phyloP scores from a whole-genome alignment of 176 grass and related monocot species.

The Carex scoparia region DNA sequence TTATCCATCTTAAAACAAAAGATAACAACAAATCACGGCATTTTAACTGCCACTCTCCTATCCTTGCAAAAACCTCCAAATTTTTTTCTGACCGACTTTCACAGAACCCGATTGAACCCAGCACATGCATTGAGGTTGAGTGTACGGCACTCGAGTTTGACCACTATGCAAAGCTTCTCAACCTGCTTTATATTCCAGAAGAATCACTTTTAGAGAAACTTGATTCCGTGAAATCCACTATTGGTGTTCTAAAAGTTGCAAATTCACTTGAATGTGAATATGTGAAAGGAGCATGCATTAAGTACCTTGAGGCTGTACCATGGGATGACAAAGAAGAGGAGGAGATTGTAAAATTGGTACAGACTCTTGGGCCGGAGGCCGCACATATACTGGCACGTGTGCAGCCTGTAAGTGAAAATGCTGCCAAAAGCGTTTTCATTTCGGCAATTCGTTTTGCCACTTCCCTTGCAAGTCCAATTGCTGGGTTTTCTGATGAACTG shows the following conservation, averaged over 20 bases:
- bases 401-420: conserved; percentile 39
- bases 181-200: conserved; percentile 49
- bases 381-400: conserved; percentile 54
- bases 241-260: conserved; percentile 65
- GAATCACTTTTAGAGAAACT: conserved; percentile 61
- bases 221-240: conserved; percentile 69
- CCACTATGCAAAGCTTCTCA: conserved; percentile 64
- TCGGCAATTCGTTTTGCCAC: conserved; percentile 69
- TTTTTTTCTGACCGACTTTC: conserved; percentile 50
- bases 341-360: conserved; percentile 58
- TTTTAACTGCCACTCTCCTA: conserved; percentile 66
- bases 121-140: conserved; percentile 54
- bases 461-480: conserved; percentile 31
- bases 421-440: conserved; percentile 76
- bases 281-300: conserved; percentile 48
- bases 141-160: conserved; percentile 51
- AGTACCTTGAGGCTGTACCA: conserved; percentile 73
- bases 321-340: conserved; percentile 94
- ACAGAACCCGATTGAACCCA: conserved; percentile 22
- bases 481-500: conserved; percentile 67
- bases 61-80: conserved; percentile 51
- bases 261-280: conserved; percentile 45
- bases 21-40: conserved; percentile 36
- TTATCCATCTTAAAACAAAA: conserved; percentile 44
- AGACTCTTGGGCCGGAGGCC: conserved; percentile 48